Percentiles rank a stretch among this genome's conserved stretches.
Evolutionary conservation across 805 yeast species (phyloP).

Genomic region (Metschnikowia matae): DNA sequence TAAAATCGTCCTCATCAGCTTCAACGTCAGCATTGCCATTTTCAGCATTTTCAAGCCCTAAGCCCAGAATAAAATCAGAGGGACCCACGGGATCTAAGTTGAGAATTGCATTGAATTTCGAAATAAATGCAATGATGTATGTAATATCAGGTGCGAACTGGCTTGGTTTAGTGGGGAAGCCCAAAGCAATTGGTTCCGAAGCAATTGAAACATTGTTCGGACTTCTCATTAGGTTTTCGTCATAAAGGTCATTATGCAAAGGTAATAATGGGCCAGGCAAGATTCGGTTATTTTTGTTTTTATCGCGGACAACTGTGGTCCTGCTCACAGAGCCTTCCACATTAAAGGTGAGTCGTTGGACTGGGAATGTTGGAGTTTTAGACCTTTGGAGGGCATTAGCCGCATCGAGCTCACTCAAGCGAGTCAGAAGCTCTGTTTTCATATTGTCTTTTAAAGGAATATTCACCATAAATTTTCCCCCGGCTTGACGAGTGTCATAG

Average conservation of each 20-base stretch:
- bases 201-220: conserved; percentile 17
- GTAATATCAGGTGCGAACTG: conserved; percentile 33
- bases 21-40: neutral
- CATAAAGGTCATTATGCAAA: conserved; percentile 33
- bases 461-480: conserved; percentile 1
- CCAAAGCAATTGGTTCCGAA: conserved; percentile 31
- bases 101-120: conserved; percentile 28
- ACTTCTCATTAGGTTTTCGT: conserved; percentile 28
- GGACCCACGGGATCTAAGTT: conserved; percentile 30
- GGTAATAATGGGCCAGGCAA: conserved; percentile 40
- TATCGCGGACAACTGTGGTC: conserved; percentile 31
- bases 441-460: neutral
- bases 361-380: neutral
- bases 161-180: conserved; percentile 25
- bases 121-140: conserved; percentile 29
- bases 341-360: conserved; percentile 1
- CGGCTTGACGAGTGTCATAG: neutral
- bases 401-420: conserved; percentile 1
- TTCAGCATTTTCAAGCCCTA: conserved; percentile 20
- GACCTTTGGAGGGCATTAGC: conserved; percentile 1
- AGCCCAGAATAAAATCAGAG: conserved; percentile 34
- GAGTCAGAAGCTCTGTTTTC: conserved; percentile 1
- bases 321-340: conserved; percentile 8
- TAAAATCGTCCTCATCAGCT: conserved; percentile 3
- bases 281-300: conserved; percentile 28